These are phyloP conservation scores for Penicillium sp. DNA, from an alignment of 2,329 filamentous ascomycete genomes.

Conservation along the genomic window DNA sequence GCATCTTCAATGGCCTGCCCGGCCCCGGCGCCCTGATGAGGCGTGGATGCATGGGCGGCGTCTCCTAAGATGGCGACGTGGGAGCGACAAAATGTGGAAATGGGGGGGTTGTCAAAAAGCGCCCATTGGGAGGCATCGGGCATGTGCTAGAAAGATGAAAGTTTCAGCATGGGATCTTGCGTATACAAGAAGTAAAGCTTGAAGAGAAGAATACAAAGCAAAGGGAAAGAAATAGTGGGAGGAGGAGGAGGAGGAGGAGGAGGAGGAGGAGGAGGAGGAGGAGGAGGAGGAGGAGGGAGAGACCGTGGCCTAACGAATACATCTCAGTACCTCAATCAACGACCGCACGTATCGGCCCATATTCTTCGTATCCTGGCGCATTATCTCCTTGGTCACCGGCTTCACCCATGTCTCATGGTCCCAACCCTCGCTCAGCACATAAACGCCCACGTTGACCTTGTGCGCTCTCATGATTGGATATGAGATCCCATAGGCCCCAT, in stretches of 20 bases:
- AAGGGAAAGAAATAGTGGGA: too few species aligned
- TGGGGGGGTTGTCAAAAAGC: conserved; percentile 30
- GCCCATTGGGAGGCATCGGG: conserved; percentile 33
- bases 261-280: too few species aligned
- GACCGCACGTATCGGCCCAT: conserved; percentile 26
- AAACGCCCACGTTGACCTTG: conserved; percentile 31
- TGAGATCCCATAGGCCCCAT: conserved; percentile 27
- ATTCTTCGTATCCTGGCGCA: conserved; percentile 21
- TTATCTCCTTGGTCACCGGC: conserved; percentile 24
- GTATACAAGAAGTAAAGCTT: too few species aligned
- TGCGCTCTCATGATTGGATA: conserved; percentile 31
- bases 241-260: too few species aligned
- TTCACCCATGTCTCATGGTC: conserved; percentile 27
- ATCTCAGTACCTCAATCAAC: conserved; percentile 21
- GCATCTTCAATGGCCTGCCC: conserved; percentile 38
- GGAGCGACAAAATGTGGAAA: conserved; percentile 27
- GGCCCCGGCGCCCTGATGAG: conserved; percentile 35
- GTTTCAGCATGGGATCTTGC: background rate
- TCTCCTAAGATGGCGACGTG: conserved; percentile 32
- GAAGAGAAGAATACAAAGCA: too few species aligned
- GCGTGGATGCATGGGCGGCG: conserved; percentile 36
- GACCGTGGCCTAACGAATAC: too few species aligned
- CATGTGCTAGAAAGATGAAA: conserved; percentile 18
- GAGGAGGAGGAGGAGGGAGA: too few species aligned
- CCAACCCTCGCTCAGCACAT: conserved; percentile 24